These are phyloP conservation scores for Toxicodendron radicans DNA, from an alignment of 345 rosid species.

Conservation along the genomic window DNA sequence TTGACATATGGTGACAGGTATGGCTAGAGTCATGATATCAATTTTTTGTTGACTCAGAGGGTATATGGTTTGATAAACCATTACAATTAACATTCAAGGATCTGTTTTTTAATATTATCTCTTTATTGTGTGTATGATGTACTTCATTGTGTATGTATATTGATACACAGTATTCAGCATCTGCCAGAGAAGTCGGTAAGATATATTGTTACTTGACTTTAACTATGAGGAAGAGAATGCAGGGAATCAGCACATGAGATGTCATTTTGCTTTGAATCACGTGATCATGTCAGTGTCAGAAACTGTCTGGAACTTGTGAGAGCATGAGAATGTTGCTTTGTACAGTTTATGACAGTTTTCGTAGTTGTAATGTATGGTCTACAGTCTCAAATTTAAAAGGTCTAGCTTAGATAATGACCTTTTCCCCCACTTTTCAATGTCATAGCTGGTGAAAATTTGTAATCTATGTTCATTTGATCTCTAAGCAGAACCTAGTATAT, in stretches of 20 bases:
- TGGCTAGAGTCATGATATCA: not conserved
- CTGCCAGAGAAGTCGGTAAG: not conserved
- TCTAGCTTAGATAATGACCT: not conserved
- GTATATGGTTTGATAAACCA: not conserved
- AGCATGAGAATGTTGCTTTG: not conserved
- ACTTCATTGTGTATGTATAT: not conserved
- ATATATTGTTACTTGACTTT: not conserved
- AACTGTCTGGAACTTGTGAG: not conserved
- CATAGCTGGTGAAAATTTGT: not conserved
- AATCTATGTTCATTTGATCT: not conserved
- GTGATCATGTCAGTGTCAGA: not conserved
- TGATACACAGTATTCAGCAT: not conserved
- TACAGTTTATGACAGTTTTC: not conserved
- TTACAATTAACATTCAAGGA: not conserved
- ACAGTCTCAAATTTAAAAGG: not conserved
- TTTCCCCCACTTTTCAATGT: not conserved
- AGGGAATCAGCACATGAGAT: too few relatives aligned
- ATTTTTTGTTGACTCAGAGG: not conserved
- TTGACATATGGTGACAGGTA: slow-evolving; percentile 91
- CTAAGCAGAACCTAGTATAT: not conserved
- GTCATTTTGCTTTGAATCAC: too few relatives aligned
- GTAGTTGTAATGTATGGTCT: not conserved
- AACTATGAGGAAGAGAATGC: not conserved
- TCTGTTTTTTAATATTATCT: not conserved
- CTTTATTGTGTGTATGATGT: too few relatives aligned